These are phyloP conservation scores for Dipteronia sinensis DNA, from an alignment of 345 rosid genomes.

Conservation along the genomic window DNA sequence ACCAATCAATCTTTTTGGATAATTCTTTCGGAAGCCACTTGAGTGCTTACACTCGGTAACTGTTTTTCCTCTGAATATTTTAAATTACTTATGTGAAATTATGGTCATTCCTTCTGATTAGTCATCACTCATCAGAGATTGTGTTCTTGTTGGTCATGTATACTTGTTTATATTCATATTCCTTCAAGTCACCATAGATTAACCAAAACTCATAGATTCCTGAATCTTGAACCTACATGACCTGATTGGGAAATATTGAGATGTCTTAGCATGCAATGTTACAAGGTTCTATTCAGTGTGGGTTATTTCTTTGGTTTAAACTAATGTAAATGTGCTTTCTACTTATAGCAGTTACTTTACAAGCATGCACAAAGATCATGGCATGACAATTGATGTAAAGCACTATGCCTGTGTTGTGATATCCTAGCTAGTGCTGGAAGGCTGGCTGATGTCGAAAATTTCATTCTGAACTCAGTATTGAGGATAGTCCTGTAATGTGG, in stretches of 20 bases:
- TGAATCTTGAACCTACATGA: conserved; percentile 2
- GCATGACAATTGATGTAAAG: no score
- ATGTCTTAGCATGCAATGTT: no score
- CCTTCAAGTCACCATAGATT: neutral
- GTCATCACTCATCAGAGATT: neutral
- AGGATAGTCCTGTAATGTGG: conserved; percentile 54
- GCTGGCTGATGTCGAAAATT: conserved; percentile 44
- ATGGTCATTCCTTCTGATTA: neutral
- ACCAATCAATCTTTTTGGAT: conserved; percentile 90
- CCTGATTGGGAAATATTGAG: no score
- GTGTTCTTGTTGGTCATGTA: neutral
- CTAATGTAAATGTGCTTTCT: no score
- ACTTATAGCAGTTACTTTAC: no score
- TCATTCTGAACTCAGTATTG: conserved; percentile 42
- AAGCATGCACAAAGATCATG: no score
- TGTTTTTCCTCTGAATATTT: conserved; percentile 13
- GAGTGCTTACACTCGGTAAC: conserved; percentile 90
- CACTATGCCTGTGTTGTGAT: no score
- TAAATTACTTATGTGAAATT: conserved; percentile 2
- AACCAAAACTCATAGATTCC: neutral
- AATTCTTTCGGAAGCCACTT: conserved; percentile 87
- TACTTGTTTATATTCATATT: neutral
- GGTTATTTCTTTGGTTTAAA: no score
- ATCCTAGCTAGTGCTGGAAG: conserved; percentile 47
- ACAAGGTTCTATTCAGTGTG: no score